These are phyloP conservation scores for Geoglossum glabrum DNA, from an alignment of 495 filamentous ascomycete species.

Conservation along the genomic window DNA sequence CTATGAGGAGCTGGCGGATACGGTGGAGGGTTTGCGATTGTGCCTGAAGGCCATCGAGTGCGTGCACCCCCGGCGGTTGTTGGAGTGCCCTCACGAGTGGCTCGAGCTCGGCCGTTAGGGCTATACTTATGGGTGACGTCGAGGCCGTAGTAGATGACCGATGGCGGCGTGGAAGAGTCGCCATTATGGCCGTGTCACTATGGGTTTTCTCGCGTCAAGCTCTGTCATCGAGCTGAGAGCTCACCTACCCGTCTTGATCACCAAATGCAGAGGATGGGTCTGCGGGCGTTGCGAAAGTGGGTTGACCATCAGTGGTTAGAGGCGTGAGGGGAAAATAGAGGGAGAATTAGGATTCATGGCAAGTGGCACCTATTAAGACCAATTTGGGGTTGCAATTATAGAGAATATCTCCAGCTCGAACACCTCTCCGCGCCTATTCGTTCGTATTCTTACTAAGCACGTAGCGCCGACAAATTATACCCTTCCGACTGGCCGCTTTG, in stretches of 20 bases:
- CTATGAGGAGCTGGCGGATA: constrained; percentile 37
- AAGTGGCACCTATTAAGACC: neutral
- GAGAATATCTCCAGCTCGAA: neutral
- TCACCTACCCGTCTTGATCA: neutral
- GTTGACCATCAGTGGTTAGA: neutral
- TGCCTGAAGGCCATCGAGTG: constrained; percentile 4
- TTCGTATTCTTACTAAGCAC: no score
- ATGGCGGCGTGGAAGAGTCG: constrained; percentile 28
- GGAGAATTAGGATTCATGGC: neutral
- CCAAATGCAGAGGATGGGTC: neutral
- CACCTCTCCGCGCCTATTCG: neutral
- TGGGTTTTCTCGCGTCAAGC: neutral
- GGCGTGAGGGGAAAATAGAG: neutral
- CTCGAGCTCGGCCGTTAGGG: constrained; percentile 39
- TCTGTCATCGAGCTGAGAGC: neutral
- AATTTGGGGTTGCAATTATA: neutral
- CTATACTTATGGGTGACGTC: constrained; percentile 29
- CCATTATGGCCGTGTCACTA: constrained; percentile 18
- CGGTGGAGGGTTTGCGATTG: constrained; percentile 11
- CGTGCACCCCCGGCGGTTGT: neutral
- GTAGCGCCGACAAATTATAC: no score
- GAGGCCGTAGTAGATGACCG: constrained; percentile 43
- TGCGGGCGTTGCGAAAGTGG: neutral
- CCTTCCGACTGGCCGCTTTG: no score
- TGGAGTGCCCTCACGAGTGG: constrained; percentile 34